phyloP scores from a whole-genome alignment of 2,329 filamentous ascomycete species.

The Aspergillus japonicus region DNA sequence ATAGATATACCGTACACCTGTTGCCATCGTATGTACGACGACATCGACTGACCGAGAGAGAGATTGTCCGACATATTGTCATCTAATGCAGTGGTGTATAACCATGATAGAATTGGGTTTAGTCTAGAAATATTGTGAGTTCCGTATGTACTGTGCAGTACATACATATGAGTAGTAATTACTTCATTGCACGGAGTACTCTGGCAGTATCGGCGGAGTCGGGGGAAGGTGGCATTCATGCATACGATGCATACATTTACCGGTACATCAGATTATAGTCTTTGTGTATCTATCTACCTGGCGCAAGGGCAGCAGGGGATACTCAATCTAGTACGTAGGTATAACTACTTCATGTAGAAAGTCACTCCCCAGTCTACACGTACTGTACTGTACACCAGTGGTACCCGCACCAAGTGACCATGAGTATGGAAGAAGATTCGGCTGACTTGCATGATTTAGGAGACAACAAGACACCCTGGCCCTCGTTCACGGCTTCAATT shows the following conservation, averaged over 20 bases:
- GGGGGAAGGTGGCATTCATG: neutral
- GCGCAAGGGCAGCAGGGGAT: neutral
- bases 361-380: too few relatives aligned
- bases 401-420: too few relatives aligned
- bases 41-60: neutral
- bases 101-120: too few relatives aligned
- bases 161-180: too few relatives aligned
- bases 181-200: too few relatives aligned
- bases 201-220: neutral
- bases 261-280: neutral
- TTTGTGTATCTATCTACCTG: neutral
- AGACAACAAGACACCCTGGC: neutral
- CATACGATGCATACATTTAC: neutral
- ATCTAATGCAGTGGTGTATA: too few relatives aligned
- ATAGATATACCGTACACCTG: too few relatives aligned
- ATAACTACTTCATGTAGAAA: too few relatives aligned
- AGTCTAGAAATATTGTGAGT: too few relatives aligned
- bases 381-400: too few relatives aligned
- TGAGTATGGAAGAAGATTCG: neutral
- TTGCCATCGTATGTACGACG: too few relatives aligned
- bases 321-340: neutral
- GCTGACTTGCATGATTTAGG: neutral
- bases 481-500: neutral
- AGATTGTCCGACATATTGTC: neutral
- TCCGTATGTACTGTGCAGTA: too few relatives aligned